These are phyloP conservation scores for Stromatinia cepivora DNA, from an alignment of 2,329 filamentous ascomycete species.

Conservation along the genomic window DNA sequence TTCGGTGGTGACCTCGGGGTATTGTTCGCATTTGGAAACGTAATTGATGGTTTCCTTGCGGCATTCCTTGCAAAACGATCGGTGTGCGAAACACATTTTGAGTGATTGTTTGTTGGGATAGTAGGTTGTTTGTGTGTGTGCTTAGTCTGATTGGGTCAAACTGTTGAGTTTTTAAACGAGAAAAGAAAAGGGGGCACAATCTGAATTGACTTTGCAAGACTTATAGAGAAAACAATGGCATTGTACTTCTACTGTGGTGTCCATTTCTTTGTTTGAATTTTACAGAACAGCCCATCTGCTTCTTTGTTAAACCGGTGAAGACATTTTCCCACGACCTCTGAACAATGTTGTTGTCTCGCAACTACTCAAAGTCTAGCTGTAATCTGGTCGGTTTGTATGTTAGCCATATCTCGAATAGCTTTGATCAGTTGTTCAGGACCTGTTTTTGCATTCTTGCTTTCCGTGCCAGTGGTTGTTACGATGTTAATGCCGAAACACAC, in stretches of 20 bases:
- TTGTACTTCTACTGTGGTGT: neutral
- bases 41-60: neutral
- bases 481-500: neutral
- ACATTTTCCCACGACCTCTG: neutral
- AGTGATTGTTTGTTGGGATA: neutral
- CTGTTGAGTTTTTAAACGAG: neutral
- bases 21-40: neutral
- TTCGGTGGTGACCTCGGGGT: neutral
- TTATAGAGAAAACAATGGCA: neutral
- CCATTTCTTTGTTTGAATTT: neutral
- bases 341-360: neutral
- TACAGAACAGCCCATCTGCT: rapidly evolving
- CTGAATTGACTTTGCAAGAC: neutral
- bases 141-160: neutral
- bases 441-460: too few relatives aligned
- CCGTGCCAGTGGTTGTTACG: too few relatives aligned
- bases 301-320: neutral
- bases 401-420: neutral
- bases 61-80: neutral
- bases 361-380: neutral
- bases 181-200: neutral
- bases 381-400: neutral
- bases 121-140: neutral
- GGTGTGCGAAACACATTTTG: conserved; percentile 14
- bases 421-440: neutral